Base-by-base conservation (phyloP, 208 protist genomes). In the Sergeia podlipaevii region DNA sequence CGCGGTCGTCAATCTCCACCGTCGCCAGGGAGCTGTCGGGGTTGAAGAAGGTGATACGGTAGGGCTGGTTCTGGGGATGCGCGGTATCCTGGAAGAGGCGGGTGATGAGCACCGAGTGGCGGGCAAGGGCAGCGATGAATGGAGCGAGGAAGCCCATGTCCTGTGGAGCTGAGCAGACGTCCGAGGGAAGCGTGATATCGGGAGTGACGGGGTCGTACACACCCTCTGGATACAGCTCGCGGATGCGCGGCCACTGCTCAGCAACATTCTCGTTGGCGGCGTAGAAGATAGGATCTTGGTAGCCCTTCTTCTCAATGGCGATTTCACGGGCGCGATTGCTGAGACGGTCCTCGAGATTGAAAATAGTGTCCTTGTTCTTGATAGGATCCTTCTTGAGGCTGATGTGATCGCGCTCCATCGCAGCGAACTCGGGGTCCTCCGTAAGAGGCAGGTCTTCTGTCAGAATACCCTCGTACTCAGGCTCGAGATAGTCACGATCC, bases 141-240 rank as follows among this genome's bases (percentile, higher is more conserved):
- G 85, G 85, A 10, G 80, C 85, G 11, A 93, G 43, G 60, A 81
- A 89, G 49, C 75, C 69, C 53, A 70, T 66, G 44, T 78, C 72
- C 38, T 61, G 38, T 27, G 71, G 69, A 6, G 74, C 76, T 1
- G 80, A 85, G 18, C 51, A 46, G n/a, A 87, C 69, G 39, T 93
- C 80, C 3, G 55, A 68, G 28, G 78, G 66, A 43, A 64, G 58
- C 34, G 75, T 80, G 18, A 52, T 70, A 38, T 82, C 72, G 2
- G 85, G 80, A 32, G 64, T 71, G 29, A 89, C 60, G 18, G 74
- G 60, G 44, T 83, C 65, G 64, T 76, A 74, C 2, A 72, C 63
- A 21, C 80, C 77, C 45, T 92, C 80, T 5, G 80, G 85, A 67
- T 87, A 92, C 27, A 92, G 62, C 38, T 92, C 75, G 39, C 75